These are phyloP conservation scores for Zopfia rhizophila DNA, from an alignment of 2,329 filamentous ascomycete species.

Conservation along the genomic window DNA sequence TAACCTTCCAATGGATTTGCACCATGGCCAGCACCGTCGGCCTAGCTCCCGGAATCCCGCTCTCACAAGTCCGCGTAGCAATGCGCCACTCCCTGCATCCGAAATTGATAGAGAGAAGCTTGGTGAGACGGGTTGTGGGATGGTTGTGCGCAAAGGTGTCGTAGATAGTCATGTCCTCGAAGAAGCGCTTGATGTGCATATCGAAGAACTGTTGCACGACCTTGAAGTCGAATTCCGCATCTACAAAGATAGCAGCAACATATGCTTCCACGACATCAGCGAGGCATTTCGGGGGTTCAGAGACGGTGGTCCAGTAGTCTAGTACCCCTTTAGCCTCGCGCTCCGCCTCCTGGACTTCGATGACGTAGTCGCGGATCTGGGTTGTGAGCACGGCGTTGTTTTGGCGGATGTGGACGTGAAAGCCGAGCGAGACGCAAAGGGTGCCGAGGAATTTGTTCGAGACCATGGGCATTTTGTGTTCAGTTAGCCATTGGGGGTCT, in stretches of 20 bases:
- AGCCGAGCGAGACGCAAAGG: conserved; percentile 79
- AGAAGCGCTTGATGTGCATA: conserved; percentile 78
- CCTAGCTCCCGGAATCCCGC: conserved; percentile 57
- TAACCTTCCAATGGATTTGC: conserved; percentile 76
- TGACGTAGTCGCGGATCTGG: conserved; percentile 65
- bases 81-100: conserved; percentile 70
- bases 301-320: conserved; percentile 67
- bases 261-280: conserved; percentile 91
- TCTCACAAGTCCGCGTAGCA: conserved; percentile 47
- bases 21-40: conserved; percentile 73
- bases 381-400: conserved; percentile 61
- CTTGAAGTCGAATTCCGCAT: conserved; percentile 80
- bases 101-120: conserved; percentile 71
- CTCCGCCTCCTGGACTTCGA: conserved; percentile 67
- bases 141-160: conserved; percentile 89
- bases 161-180: conserved; percentile 86
- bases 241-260: conserved; percentile 90
- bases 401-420: conserved; percentile 76
- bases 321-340: conserved; percentile 59
- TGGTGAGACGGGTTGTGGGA: conserved; percentile 76
- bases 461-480: conserved; percentile 99
- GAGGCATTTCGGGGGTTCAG: conserved; percentile 77
- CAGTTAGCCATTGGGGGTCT: conserved; percentile 96
- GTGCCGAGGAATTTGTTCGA: conserved; percentile 93
- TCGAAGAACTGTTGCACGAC: conserved; percentile 82